Conservation (phyloP, 306 rosid species). For the Quercus dentata region DNA sequence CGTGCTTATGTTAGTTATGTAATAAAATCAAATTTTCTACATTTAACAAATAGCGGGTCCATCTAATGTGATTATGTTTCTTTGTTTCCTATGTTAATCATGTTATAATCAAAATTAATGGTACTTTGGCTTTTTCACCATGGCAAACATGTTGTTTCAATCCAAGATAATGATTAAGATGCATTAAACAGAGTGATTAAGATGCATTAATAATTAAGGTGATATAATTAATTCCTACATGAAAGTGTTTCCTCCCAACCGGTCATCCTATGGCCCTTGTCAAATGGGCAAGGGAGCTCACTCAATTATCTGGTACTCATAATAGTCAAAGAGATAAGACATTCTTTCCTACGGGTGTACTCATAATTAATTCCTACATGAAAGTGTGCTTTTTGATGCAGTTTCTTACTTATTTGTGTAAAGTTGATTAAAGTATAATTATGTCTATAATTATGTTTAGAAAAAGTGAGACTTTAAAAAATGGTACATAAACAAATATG, state of each 20-base stretch:
- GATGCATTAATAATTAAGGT: not conserved
- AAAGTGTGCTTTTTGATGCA: too few relatives aligned
- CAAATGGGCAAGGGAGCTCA: too few relatives aligned
- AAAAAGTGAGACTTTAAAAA: too few relatives aligned
- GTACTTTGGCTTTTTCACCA: not conserved
- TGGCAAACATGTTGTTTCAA: slow-evolving; percentile 16
- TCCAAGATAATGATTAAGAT: not conserved
- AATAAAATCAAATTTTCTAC: not conserved
- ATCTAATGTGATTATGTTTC: slow-evolving; percentile 25
- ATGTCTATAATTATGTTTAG: too few relatives aligned
- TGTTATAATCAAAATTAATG: slow-evolving; percentile 1
- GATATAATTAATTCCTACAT: not conserved
- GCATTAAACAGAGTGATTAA: not conserved
- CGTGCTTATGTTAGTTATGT: not conserved
- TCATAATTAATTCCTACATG: too few relatives aligned
- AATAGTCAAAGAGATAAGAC: too few relatives aligned
- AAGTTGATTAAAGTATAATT: too few relatives aligned
- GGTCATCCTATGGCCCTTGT: too few relatives aligned
- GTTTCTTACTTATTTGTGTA: too few relatives aligned
- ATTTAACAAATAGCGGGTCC: slow-evolving; percentile 15
- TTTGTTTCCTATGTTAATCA: slow-evolving; percentile 29
- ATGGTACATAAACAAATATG: too few relatives aligned
- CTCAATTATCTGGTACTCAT: too few relatives aligned
- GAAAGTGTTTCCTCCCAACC: not conserved
- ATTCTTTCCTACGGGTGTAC: too few relatives aligned